Evolutionary conservation across 129 eudicot species (phyloP), one percentile per base, ranked within the genome.

Genomic region (Flaveria sonorensis): DNA sequence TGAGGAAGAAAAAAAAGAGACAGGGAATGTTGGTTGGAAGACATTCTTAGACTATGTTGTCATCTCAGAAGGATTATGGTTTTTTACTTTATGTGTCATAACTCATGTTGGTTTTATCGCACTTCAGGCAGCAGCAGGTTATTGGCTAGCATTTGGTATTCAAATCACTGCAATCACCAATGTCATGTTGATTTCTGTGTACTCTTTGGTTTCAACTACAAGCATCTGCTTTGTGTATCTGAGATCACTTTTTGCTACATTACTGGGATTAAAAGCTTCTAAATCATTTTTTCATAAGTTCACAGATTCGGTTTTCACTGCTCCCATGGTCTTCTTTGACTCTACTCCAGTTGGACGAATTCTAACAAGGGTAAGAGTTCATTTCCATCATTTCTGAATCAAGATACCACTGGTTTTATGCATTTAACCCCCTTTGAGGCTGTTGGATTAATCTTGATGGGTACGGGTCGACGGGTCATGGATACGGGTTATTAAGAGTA

Each of bases 281-380:
- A 68, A 83, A 83, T 70, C 83, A 3, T 85, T 87, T 74, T 90
- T 90, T 62, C 53, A 68, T 11, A 83, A 82, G 66, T 79, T 90
- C 18, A 83, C 60, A 30, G 62, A 83, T 63, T 85, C 92, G 1
- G 56, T 90, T 24, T 85, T 84, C 36, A 77, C 62, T 30, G 96
- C 92, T 32, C 92, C 96, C 14, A 90, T 87, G 96, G 84, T 83
- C 79, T 90, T 90, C 81, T 90, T 90, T 66, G 96, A 90, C 78
- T 87, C 96, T 57, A 90, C 92, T 32, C 96, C 96, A 18, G 85
- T 90, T 74, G 92, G 96, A 21, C 71, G 92, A 84, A 87, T 87
- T 39, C 80, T 90, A 28, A 85, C 96, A 21, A 84, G 92, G 72
- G 96, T 90, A 88, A 74, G 85, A 73, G 0, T 40, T 67, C 2